These are phyloP conservation scores for Taphrina betulina DNA, from an alignment of 1,139 yeast genomes.

Conservation along the genomic window DNA sequence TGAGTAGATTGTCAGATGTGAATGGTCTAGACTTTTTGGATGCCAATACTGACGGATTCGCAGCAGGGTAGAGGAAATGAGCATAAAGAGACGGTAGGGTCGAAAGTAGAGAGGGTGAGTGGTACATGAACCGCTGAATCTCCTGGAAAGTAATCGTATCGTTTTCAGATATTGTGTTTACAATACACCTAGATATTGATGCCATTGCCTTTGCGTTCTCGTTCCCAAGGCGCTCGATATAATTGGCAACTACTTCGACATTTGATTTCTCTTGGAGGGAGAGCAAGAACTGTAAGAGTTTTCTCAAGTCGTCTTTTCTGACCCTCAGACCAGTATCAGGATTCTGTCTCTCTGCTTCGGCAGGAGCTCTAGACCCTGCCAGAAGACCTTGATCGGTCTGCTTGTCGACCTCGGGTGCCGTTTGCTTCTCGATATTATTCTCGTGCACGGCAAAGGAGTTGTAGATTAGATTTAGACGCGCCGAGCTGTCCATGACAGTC, in stretches of 20 bases:
- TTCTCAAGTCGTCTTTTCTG: background rate
- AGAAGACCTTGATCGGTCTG: too few species aligned
- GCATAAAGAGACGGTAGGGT: background rate
- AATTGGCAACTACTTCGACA: conserved; percentile 7
- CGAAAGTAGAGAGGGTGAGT: conserved; percentile 1
- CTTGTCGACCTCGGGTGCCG: background rate
- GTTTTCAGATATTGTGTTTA: background rate
- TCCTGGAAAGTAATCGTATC: conserved; percentile 5
- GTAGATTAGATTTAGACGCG: background rate
- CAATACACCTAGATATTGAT: background rate
- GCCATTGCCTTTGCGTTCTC: background rate
- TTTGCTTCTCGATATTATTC: background rate
- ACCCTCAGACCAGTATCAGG: background rate
- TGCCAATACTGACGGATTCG: background rate
- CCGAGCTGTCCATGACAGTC: background rate
- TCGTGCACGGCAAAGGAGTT: conserved; percentile 5
- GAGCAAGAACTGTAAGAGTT: background rate
- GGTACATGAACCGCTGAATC: background rate
- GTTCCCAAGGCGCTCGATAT: background rate
- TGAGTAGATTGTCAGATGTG: background rate
- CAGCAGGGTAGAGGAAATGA: conserved; percentile 4
- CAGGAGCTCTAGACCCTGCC: background rate
- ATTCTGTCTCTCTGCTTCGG: background rate
- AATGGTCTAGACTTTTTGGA: background rate
- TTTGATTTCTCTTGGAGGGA: conserved; percentile 4